Evolutionary conservation across 805 yeast genomes (phyloP).

Genomic region (Candida corydali): DNA sequence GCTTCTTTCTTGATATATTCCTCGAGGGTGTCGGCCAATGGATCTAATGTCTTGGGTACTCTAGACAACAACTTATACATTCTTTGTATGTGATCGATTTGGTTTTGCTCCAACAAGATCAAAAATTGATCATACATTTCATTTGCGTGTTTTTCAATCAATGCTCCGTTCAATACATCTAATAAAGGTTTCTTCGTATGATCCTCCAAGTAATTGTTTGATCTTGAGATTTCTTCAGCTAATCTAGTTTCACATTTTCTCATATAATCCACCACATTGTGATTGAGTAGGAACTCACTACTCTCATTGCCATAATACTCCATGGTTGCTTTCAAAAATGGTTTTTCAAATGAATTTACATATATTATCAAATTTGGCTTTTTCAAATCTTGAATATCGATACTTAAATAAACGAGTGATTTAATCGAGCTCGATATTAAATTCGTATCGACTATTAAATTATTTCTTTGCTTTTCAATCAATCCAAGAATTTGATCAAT

Average conservation of each 20-base stretch:
- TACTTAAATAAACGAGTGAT: slow-evolving; percentile 85
- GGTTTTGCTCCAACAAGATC: slow-evolving; percentile 67
- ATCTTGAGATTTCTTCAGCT: slow-evolving; percentile 75
- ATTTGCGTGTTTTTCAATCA: slow-evolving; percentile 75
- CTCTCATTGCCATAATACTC: slow-evolving; percentile 70
- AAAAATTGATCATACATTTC: slow-evolving; percentile 75
- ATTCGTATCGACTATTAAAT: slow-evolving; percentile 64
- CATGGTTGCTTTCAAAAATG: slow-evolving; percentile 67
- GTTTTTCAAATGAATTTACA: slow-evolving; percentile 71
- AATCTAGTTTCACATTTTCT: slow-evolving; percentile 79
- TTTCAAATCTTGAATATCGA: slow-evolving; percentile 85
- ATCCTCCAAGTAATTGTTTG: slow-evolving; percentile 77
- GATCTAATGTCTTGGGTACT: slow-evolving; percentile 74
- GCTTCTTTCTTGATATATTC: slow-evolving; percentile 58
- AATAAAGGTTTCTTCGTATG: slow-evolving; percentile 77
- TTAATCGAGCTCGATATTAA: slow-evolving; percentile 70
- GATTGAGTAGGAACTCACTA: slow-evolving; percentile 55
- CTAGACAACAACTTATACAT: slow-evolving; percentile 73
- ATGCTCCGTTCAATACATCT: slow-evolving; percentile 67
- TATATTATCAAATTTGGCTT: slow-evolving; percentile 81
- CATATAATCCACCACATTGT: slow-evolving; percentile 89
- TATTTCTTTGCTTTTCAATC: slow-evolving; percentile 74
- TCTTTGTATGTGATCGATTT: slow-evolving; percentile 68
- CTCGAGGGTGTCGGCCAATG: slow-evolving; percentile 71
- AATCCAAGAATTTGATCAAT: slow-evolving; percentile 70